Conservation (phyloP, 352 stramenopile species). For the Phytopythium mirpurense region DNA sequence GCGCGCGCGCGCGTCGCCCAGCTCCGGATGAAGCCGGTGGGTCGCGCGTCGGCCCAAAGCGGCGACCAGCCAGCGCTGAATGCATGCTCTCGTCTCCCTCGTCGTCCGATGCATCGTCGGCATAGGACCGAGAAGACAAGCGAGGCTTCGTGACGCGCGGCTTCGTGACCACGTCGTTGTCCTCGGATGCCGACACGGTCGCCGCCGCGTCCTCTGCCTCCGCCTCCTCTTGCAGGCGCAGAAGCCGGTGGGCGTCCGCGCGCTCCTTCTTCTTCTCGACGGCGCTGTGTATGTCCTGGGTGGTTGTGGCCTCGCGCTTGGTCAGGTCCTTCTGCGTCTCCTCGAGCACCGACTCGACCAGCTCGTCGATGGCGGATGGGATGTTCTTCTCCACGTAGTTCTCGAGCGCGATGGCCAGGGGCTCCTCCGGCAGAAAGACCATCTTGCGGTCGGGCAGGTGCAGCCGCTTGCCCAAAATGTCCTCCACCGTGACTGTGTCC, state of each 20-base stretch:
- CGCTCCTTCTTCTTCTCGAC: conserved; percentile 68
- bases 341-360: conserved; percentile 60
- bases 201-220: conserved; percentile 9
- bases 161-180: conserved; percentile 21
- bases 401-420: conserved; percentile 64
- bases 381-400: conserved; percentile 84
- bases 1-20: neutral
- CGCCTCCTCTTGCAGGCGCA: conserved; percentile 46
- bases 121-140: conserved; percentile 1
- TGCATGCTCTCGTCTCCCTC: conserved; percentile 7
- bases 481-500: conserved; percentile 69
- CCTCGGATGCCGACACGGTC: conserved; percentile 1
- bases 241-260: conserved; percentile 39
- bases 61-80: neutral
- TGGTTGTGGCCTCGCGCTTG: conserved; percentile 42
- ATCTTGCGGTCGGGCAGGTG: conserved; percentile 63
- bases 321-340: conserved; percentile 65
- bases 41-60: conserved; percentile 17
- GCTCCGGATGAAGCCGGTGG: neutral
- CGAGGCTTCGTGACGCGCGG: neutral
- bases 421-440: conserved; percentile 66
- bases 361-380: conserved; percentile 69
- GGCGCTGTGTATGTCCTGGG: conserved; percentile 56
- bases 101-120: conserved; percentile 6
- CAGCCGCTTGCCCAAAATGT: conserved; percentile 65